Percentiles rank a stretch among this genome's conserved stretches.
These are phyloP conservation scores for Spinacia oleracea DNA, from an alignment of 179 eudicot species.

Conservation along the genomic window DNA sequence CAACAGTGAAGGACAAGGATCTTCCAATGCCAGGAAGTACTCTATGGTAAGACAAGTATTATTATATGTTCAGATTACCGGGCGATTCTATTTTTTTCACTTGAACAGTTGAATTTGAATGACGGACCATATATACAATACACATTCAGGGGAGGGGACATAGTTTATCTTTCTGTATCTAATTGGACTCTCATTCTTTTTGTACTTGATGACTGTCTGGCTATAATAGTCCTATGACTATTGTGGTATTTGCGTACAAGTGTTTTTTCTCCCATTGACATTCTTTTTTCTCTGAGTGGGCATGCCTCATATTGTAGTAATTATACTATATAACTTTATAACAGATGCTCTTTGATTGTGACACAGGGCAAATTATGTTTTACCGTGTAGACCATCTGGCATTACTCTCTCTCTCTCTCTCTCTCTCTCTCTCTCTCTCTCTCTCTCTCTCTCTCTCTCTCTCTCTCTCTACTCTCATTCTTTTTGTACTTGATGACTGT, in stretches of 20 bases:
- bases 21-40: slow-evolving; percentile 96
- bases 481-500: neutral
- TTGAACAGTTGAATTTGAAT: neutral
- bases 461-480: slow-evolving; percentile 12
- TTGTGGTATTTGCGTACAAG: neutral
- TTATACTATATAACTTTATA: slow-evolving; percentile 13
- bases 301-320: slow-evolving; percentile 5
- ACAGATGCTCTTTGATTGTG: slow-evolving; percentile 23
- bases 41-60: slow-evolving; percentile 60
- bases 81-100: neutral
- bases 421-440: too few relatives aligned
- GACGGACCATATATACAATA: neutral
- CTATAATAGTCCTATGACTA: neutral
- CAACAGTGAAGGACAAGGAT: slow-evolving; percentile 82
- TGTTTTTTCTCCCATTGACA: neutral
- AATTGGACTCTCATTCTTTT: slow-evolving; percentile 6
- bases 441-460: too few relatives aligned
- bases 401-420: too few relatives aligned
- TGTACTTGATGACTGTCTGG: neutral
- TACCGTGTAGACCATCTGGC: slow-evolving; percentile 88
- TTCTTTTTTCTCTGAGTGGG: neutral
- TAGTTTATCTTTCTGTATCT: neutral
- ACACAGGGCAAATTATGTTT: slow-evolving; percentile 82
- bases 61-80: neutral
- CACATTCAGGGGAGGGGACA: neutral